Evolutionary conservation across 441 rosid species (phyloP), one percentile per base, ranked within the genome.

Genomic region (Sinapis alba): DNA sequence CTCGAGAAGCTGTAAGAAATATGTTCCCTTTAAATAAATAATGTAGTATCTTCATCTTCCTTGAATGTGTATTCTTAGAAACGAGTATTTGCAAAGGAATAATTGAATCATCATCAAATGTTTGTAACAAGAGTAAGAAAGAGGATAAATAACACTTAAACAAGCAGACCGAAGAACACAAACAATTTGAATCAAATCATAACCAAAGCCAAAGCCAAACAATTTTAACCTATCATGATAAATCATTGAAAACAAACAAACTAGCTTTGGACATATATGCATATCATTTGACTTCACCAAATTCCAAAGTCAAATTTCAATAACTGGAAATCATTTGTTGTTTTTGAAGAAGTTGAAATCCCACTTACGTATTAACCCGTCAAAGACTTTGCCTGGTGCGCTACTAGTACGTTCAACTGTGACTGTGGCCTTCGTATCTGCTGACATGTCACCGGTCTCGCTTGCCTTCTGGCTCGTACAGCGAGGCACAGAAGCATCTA

Each of bases 281-380:
- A 61, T 32, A 32, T 59, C 64, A 59, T 15, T 41, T 59, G 45
- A 30, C 45, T 30, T 32, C 65, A 61, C 21, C 21, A 26, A 13
- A 26, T 26, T 26, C 10, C 32, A 56, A 23, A 57, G 24, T 24
- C 62, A 26, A 59, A 59, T 45, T 4, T 13, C 62, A 57, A 19
- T 27, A 61, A 61, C 26, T 61, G 8, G 15, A 32, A 24, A 32
- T 32, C 62, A 77, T 86, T 84, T 88, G 76, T 81, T 83, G 80
- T 81, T 89, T 68, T 86, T 83, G 73, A 88, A 89, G 68, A 77
- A 77, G 77, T 36, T 77, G 62, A 88, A 80, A 88, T 95, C 97
- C 97, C 97, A 93, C 5, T 86, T 88, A 18, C 97, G 96, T 85
- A 88, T 83, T 84, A 96, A 86, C 56, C 97, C 98, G 16, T 92